Evolutionary conservation across 768 basidiomycete genomes (phyloP).

Genomic region (Xanthoconium purpureum): DNA sequence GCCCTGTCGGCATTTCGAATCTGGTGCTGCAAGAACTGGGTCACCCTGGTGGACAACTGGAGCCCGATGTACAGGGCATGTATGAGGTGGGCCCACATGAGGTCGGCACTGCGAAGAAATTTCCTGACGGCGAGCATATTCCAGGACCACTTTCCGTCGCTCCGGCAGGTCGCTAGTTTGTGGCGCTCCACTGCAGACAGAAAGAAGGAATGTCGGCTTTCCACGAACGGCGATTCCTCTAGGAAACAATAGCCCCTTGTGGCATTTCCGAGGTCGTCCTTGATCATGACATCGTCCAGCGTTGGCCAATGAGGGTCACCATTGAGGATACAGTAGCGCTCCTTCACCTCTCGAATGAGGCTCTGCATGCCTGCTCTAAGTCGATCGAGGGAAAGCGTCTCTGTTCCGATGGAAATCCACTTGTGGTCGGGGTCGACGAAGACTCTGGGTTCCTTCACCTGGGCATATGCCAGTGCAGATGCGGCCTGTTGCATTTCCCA

Average conservation of each 20-base stretch:
- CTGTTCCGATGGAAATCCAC: neutral
- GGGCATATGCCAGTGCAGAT: neutral
- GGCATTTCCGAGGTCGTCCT: neutral
- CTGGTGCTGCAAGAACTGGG: neutral
- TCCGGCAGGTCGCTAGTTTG: neutral
- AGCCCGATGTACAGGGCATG: neutral
- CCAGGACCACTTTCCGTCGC: neutral
- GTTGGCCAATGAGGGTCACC: neutral
- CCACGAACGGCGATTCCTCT: neutral
- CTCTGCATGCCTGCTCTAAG: neutral
- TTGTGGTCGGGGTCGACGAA: neutral
- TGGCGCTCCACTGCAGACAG: neutral
- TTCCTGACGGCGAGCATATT: neutral
- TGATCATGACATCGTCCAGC: rapidly evolving
- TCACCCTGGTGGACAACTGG: neutral
- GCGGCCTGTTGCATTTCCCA: slow-evolving; percentile 10
- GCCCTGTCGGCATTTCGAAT: neutral
- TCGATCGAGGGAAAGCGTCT: neutral
- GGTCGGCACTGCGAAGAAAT: neutral
- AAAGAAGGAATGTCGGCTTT: neutral
- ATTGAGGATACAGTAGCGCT: neutral
- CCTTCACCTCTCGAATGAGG: neutral
- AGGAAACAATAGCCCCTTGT: slow-evolving; percentile 1
- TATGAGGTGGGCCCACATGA: neutral
- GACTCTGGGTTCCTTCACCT: slow-evolving; percentile 2